Evolutionary conservation across 192 early-diverging fungal species (phyloP).

Genomic region (Mortierella antarctica): DNA sequence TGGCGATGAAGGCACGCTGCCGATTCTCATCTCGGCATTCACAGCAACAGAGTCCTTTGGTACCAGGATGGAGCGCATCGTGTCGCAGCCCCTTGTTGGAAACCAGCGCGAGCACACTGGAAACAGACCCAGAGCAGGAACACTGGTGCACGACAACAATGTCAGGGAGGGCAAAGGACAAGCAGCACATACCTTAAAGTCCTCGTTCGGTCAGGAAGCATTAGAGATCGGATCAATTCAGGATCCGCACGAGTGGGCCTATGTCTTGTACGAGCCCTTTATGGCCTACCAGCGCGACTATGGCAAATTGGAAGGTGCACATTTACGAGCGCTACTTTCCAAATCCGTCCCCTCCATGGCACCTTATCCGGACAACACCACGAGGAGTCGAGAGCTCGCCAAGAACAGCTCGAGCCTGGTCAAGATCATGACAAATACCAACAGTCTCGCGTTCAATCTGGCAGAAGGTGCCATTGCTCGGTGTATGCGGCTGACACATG

Average conservation of each 20-base stretch:
- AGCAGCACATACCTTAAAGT: not conserved
- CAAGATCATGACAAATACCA: slow-evolving; percentile 49
- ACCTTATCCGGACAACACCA: slow-evolving; percentile 15
- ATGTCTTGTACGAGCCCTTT: slow-evolving; percentile 74
- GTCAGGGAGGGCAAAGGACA: slow-evolving; percentile 11
- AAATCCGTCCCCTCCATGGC: slow-evolving; percentile 28
- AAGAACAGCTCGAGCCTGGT: slow-evolving; percentile 63
- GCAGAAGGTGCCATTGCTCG: slow-evolving; percentile 60
- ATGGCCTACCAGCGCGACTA: slow-evolving; percentile 70
- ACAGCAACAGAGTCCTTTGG: slow-evolving; percentile 67
- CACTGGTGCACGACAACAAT: slow-evolving; percentile 23
- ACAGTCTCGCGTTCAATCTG: slow-evolving; percentile 42
- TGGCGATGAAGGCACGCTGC: slow-evolving; percentile 52
- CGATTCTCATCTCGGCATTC: slow-evolving; percentile 59
- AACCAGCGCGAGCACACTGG: slow-evolving; percentile 31
- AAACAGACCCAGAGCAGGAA: slow-evolving; percentile 31
- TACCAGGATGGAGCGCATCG: slow-evolving; percentile 60
- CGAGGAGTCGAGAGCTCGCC: slow-evolving; percentile 52
- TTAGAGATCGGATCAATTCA: slow-evolving; percentile 25
- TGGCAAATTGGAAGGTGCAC: slow-evolving; percentile 62
- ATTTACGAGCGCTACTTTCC: slow-evolving; percentile 55
- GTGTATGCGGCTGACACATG: slow-evolving; percentile 70
- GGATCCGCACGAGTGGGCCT: slow-evolving; percentile 66
- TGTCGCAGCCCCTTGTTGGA: slow-evolving; percentile 57
- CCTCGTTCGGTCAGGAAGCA: slow-evolving; percentile 12